Percentiles rank a stretch among this genome's conserved stretches.
Conservation (phyloP, 1,284 basidiomycete species). For the Leccinum fallax region DNA sequence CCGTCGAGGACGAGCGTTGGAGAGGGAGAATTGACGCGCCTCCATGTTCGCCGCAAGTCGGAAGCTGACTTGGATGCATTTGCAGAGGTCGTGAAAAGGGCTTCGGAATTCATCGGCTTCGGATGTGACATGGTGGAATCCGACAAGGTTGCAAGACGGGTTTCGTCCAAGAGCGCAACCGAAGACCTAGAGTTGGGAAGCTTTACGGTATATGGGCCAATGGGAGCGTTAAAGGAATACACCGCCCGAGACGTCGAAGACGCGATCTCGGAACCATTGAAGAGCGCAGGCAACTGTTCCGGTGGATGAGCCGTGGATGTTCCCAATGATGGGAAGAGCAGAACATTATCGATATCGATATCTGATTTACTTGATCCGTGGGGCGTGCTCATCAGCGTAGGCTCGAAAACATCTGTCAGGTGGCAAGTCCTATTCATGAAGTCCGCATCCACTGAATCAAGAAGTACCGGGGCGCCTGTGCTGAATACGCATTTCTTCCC, state of each 20-base stretch:
- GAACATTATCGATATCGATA: too few relatives aligned
- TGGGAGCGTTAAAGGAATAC: conserved; percentile 9
- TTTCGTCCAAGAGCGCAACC: background rate
- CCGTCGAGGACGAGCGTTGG: conserved; percentile 25
- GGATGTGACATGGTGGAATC: background rate
- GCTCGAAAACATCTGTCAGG: conserved; percentile 15
- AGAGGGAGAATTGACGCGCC: conserved; percentile 8
- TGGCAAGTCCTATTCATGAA: background rate
- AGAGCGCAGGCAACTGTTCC: background rate
- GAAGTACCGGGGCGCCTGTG: background rate
- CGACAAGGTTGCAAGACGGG: background rate
- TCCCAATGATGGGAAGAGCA: background rate
- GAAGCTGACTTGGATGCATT: background rate
- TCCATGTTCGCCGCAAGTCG: background rate
- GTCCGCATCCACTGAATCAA: background rate
- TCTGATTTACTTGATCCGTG: background rate
- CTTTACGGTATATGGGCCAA: conserved; percentile 18
- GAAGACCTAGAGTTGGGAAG: conserved; percentile 11
- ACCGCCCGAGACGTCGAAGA: conserved; percentile 1
- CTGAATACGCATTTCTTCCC: background rate
- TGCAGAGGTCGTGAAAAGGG: background rate
- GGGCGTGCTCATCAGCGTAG: conserved; percentile 23
- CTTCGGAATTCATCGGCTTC: background rate
- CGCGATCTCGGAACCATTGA: background rate
- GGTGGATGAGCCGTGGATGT: background rate